Evolutionary conservation across 148 eudicot genomes (phyloP), one percentile per base, ranked within the genome.

Genomic region (Tetragonia tetragonoides): DNA sequence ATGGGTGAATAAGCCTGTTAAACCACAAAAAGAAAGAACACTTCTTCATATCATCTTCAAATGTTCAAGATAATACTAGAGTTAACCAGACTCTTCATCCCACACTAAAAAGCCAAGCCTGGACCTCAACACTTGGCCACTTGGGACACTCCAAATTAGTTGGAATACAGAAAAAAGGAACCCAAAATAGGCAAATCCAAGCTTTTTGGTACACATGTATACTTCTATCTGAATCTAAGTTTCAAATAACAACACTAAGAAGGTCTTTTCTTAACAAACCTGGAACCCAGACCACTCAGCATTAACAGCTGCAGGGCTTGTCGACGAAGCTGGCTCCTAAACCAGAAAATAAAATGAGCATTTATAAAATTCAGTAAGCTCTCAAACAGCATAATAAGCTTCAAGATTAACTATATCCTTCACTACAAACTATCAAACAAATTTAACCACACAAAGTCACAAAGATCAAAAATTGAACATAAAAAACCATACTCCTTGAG

Each of bases 201-300:
- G 66, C 75, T n/a, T 40, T 68, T 40, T 4, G 6, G 5, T 21
- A 21, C 49, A 51, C 72, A 2, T 3, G 49, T 16, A 23, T 14
- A 53, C 9, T 34, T 65, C 79, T 1, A 57, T 1, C 71, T 71
- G 44, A 77, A 10, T 57, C 44, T 24, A 53, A 73, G 1, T 24
- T 38, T 10, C 20, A 42, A 38, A 38, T n/a, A 77, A 41, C 64
- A 47, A 12, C 39, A 18, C 23, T 61, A 75, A 72, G 70, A 65
- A 1, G 41, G 18, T 61, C 16, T 37, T 74, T 66, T 14, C 34
- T 64, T 38, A 20, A 78, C 84, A 74, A 86, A 96, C 99, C 99
- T 96, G 98, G 84, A 87, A 96, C 34, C 98, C 98, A 76, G 97
- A 72, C 99, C 99, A 96, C 72, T 96, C 99, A 41, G 93, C 90